A percentile compares a stretch with the other conserved stretches of the same genome.
phyloP scores from a whole-genome alignment of 768 basidiomycete species.

The Peribolospora baueri region DNA sequence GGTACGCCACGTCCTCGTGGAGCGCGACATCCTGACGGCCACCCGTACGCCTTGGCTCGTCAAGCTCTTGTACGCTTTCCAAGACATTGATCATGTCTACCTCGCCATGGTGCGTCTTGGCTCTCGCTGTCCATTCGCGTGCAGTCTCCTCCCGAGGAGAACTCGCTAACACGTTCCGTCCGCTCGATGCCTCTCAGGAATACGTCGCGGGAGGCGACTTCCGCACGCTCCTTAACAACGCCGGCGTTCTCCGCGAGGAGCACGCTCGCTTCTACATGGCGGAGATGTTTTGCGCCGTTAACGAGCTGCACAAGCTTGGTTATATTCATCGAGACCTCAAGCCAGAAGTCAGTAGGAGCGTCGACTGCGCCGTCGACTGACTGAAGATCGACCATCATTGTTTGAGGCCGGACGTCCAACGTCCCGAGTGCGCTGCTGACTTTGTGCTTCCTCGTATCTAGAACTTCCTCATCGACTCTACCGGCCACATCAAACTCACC shows the following conservation, averaged over 20 bases:
- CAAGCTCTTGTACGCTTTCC: conserved; percentile 80
- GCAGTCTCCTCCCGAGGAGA: neutral
- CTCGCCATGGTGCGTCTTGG: conserved; percentile 48
- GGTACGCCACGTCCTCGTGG: conserved; percentile 94
- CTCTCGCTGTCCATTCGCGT: neutral
- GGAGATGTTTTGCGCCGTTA: conserved; percentile 90
- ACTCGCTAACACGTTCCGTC: neutral
- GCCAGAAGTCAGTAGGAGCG: conserved; percentile 46
- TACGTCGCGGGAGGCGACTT: conserved; percentile 98
- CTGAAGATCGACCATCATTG: neutral
- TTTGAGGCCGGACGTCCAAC: neutral
- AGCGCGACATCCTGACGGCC: conserved; percentile 88
- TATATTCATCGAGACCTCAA: conserved; percentile 97
- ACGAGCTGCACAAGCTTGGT: conserved; percentile 83
- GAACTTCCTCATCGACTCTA: conserved; percentile 92
- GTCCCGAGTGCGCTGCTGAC: neutral
- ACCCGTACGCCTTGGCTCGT: conserved; percentile 98
- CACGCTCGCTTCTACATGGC: conserved; percentile 90
- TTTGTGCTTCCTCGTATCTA: conserved; percentile 15
- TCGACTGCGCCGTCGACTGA: neutral
- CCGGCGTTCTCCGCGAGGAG: conserved; percentile 89
- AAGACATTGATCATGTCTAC: conserved; percentile 71
- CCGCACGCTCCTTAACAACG: conserved; percentile 87
- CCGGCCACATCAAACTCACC: conserved; percentile 89
- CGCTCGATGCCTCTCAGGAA: conserved; percentile 26